Percentiles rank a stretch among this genome's conserved stretches.
Evolutionary conservation across 768 basidiomycete species (phyloP).

Genomic region (Calocera cornea): DNA sequence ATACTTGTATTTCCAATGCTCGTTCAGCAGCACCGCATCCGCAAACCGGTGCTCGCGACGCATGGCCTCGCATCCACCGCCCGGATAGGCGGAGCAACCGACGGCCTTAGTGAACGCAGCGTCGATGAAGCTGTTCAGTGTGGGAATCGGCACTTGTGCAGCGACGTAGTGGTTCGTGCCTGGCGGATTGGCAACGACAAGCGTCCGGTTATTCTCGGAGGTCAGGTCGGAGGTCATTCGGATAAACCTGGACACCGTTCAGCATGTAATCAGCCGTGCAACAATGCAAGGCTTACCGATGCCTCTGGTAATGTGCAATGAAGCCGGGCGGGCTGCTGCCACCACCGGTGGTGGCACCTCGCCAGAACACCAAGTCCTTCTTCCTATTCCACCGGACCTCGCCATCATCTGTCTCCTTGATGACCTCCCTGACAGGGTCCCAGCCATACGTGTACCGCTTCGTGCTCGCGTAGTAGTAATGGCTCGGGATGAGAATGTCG

Average conservation of each 20-base stretch:
- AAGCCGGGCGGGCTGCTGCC: conserved; percentile 79
- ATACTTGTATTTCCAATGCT: conserved; percentile 89
- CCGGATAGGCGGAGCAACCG: conserved; percentile 56
- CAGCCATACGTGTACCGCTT: conserved; percentile 79
- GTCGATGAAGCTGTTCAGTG: conserved; percentile 66
- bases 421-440: conserved; percentile 59
- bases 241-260: conserved; percentile 40
- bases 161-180: conserved; percentile 44
- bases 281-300: conserved; percentile 38
- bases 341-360: conserved; percentile 92
- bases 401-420: conserved; percentile 69
- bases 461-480: conserved; percentile 85
- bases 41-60: conserved; percentile 52
- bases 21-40: conserved; percentile 64
- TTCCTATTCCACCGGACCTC: conserved; percentile 84
- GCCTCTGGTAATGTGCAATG: conserved; percentile 69
- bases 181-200: conserved; percentile 58
- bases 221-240: conserved; percentile 51
- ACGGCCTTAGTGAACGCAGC: conserved; percentile 71
- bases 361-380: conserved; percentile 78
- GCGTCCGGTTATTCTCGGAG: conserved; percentile 40
- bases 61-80: conserved; percentile 50
- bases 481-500: conserved; percentile 88
- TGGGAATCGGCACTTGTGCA: conserved; percentile 41
- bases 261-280: conserved; percentile 9